Conservation (phyloP, 2,329 filamentous ascomycete species). For the Penicillium sp. region DNA sequence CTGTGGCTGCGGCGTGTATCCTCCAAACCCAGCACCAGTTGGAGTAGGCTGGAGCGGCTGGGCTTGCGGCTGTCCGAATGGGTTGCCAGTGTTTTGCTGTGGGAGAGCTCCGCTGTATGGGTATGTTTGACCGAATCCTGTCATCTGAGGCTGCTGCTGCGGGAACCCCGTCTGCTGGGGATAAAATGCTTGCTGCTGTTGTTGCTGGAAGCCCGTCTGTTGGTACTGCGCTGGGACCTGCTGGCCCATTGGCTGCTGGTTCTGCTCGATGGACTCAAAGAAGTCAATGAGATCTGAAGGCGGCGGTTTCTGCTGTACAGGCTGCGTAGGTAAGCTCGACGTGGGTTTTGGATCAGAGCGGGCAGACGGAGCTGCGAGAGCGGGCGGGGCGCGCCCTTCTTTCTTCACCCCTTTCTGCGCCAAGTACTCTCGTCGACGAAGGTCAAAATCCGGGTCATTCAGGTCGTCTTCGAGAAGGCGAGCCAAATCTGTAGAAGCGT, state of each 20-base stretch:
- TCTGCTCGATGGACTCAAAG: conserved; percentile 88
- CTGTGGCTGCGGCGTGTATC: conserved; percentile 70
- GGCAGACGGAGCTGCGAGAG: conserved; percentile 27
- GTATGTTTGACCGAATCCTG: conserved; percentile 36
- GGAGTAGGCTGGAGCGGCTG: conserved; percentile 58
- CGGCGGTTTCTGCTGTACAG: conserved; percentile 37
- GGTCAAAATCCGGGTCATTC: conserved; percentile 90
- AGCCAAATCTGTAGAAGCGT: conserved; percentile 87
- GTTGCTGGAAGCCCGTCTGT: conserved; percentile 37
- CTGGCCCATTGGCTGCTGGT: conserved; percentile 67
- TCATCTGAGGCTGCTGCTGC: conserved; percentile 29
- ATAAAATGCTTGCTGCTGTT: conserved; percentile 36
- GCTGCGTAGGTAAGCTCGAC: conserved; percentile 29
- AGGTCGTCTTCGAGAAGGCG: conserved; percentile 91
- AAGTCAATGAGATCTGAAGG: conserved; percentile 83
- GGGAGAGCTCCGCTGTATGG: conserved; percentile 27
- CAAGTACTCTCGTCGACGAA: conserved; percentile 86
- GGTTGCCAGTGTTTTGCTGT: conserved; percentile 32
- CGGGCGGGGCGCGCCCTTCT: conserved; percentile 41
- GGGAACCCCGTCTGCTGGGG: conserved; percentile 42
- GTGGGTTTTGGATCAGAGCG: conserved; percentile 19
- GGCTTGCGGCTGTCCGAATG: conserved; percentile 37
- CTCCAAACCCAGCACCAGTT: conserved; percentile 79
- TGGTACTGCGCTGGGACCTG: conserved; percentile 40
- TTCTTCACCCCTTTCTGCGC: conserved; percentile 76